Conservation (phyloP, 768 basidiomycete genomes). For the Kondoa malvinella region DNA sequence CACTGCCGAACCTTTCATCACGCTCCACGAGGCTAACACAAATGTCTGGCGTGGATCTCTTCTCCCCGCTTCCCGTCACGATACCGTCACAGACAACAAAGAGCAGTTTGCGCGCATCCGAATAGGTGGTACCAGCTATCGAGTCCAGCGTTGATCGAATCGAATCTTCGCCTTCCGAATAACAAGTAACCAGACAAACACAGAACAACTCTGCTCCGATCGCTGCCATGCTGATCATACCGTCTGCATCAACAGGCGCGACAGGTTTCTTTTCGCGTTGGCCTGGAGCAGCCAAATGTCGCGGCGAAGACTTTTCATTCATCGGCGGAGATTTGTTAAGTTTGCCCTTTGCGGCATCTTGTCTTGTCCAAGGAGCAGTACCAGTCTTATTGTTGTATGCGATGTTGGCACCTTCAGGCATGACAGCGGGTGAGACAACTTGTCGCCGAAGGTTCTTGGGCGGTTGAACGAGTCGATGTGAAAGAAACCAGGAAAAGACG, state of each 20-base stretch:
- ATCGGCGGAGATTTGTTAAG: constrained; percentile 24
- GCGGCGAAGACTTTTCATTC: background rate
- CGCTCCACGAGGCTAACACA: constrained; percentile 81
- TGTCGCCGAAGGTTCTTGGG: constrained; percentile 60
- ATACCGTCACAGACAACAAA: constrained; percentile 95
- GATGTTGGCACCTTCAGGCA: constrained; percentile 90
- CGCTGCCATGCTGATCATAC: constrained; percentile 62
- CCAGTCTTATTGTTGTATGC: constrained; percentile 80
- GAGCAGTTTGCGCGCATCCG: constrained; percentile 75
- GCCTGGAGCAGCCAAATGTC: background rate
- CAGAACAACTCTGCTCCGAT: constrained; percentile 92
- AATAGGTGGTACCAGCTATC: constrained; percentile 76
- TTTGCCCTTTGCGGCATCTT: constrained; percentile 30
- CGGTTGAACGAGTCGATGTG: constrained; percentile 58
- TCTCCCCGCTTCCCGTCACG: constrained; percentile 96
- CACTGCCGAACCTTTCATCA: constrained; percentile 68
- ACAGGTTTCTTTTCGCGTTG: constrained; percentile 33
- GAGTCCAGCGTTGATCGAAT: constrained; percentile 81
- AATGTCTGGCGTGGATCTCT: constrained; percentile 85
- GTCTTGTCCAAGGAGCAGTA: constrained; percentile 78
- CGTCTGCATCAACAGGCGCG: constrained; percentile 45
- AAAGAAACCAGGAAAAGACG: constrained; percentile 91
- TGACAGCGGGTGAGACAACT: constrained; percentile 82
- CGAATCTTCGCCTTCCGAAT: constrained; percentile 89
- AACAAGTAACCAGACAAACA: constrained; percentile 90